Conservation (phyloP, 2,329 filamentous ascomycete genomes). For the Colletotrichum sp. region DNA sequence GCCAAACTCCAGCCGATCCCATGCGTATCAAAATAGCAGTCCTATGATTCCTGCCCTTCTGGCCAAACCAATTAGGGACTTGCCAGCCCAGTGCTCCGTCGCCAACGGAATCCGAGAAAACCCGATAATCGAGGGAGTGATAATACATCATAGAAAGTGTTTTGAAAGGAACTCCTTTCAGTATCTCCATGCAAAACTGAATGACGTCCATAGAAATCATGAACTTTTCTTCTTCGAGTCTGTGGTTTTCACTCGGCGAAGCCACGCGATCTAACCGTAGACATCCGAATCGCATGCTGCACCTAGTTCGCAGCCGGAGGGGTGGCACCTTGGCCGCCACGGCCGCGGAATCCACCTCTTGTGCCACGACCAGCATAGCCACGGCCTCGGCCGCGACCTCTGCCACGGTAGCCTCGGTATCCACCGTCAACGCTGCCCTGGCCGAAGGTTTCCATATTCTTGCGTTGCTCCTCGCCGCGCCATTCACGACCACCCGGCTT, state of each 20-base stretch:
- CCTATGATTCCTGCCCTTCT: slow-evolving; percentile 17
- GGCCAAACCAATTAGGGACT: slow-evolving; percentile 7
- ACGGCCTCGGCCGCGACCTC: slow-evolving; percentile 75
- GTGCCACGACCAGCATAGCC: slow-evolving; percentile 46
- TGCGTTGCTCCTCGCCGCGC: slow-evolving; percentile 89
- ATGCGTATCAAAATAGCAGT: slow-evolving; percentile 22
- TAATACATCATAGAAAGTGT: slow-evolving; percentile 20
- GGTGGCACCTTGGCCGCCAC: slow-evolving; percentile 28
- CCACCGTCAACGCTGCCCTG: slow-evolving; percentile 91
- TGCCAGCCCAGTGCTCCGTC: slow-evolving; percentile 14
- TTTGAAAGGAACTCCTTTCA: neutral
- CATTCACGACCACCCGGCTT: slow-evolving; percentile 84
- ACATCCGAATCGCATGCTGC: no score
- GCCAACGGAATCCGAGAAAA: slow-evolving; percentile 19
- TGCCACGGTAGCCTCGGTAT: slow-evolving; percentile 77
- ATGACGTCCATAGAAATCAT: neutral
- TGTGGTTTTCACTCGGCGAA: neutral
- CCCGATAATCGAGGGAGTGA: slow-evolving; percentile 8
- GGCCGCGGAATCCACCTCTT: slow-evolving; percentile 35
- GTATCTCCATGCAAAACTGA: neutral
- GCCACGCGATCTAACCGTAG: neutral
- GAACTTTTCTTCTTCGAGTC: neutral
- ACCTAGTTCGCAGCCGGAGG: slow-evolving; percentile 12
- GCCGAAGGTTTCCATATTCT: slow-evolving; percentile 97
- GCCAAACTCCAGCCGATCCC: slow-evolving; percentile 21